Percentiles rank a stretch among this genome's conserved stretches.
Evolutionary conservation across 768 basidiomycete species (phyloP).

Genomic region (Boletales sp.): DNA sequence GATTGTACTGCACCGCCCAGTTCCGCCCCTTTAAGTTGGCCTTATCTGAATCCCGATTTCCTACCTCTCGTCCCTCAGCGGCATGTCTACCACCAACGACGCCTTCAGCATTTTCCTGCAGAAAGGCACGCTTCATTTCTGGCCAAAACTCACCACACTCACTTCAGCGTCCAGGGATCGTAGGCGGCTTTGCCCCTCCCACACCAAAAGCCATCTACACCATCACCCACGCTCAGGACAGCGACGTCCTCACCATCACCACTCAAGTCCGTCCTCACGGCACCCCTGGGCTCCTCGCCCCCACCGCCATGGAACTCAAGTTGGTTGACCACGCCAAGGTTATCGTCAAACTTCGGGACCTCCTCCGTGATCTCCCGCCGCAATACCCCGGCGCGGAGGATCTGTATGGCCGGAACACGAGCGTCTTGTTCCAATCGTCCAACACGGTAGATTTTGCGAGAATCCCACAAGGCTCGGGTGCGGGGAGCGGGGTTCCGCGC

Average conservation of each 20-base stretch:
- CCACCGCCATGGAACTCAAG: slow-evolving; percentile 49
- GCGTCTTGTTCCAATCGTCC: slow-evolving; percentile 45
- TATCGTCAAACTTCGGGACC: slow-evolving; percentile 42
- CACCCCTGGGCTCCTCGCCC: slow-evolving; percentile 38
- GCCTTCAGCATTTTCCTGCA: slow-evolving; percentile 37
- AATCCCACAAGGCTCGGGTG: slow-evolving; percentile 55
- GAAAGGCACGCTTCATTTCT: slow-evolving; percentile 39
- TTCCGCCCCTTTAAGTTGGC: neutral
- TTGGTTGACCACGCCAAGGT: slow-evolving; percentile 6
- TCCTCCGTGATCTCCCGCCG: slow-evolving; percentile 48
- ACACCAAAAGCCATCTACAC: slow-evolving; percentile 53
- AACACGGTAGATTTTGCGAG: slow-evolving; percentile 29
- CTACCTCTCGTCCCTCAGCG: neutral
- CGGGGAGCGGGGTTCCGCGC: slow-evolving; percentile 44
- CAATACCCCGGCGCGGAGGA: slow-evolving; percentile 56
- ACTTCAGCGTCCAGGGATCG: slow-evolving; percentile 52
- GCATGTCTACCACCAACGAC: slow-evolving; percentile 17
- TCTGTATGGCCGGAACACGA: slow-evolving; percentile 67
- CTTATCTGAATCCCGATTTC: neutral
- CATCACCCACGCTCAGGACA: slow-evolving; percentile 39
- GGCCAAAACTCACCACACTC: neutral
- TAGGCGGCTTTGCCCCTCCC: slow-evolving; percentile 72
- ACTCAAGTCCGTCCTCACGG: slow-evolving; percentile 48
- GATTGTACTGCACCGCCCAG: neutral
- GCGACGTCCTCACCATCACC: slow-evolving; percentile 41